Percentiles rank a stretch among this genome's conserved stretches.
phyloP scores from a whole-genome alignment of 495 filamentous ascomycete genomes.

The Entonaema liquescens region DNA sequence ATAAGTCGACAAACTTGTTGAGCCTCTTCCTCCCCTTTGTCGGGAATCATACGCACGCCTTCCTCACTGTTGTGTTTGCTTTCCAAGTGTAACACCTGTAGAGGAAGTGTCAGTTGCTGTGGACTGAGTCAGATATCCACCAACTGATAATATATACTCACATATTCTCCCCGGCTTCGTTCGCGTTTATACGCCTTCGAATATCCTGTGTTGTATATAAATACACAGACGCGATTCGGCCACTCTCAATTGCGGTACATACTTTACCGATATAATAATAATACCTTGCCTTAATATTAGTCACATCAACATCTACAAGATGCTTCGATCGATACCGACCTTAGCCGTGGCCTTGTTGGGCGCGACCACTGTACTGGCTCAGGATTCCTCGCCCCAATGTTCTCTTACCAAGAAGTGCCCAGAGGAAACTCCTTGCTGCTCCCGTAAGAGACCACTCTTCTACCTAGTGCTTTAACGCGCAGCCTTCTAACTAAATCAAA shows the following conservation, averaged over 20 bases:
- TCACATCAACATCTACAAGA: conserved; percentile 25
- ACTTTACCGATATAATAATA: conserved; percentile 29
- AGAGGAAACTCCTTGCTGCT: conserved; percentile 83
- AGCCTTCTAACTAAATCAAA: conserved; percentile 37
- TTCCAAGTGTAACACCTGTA: not conserved
- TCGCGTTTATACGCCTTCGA: conserved; percentile 22
- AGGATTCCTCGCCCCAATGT: conserved; percentile 41
- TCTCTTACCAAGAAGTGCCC: conserved; percentile 74
- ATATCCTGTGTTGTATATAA: conserved; percentile 17
- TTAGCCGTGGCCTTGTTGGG: conserved; percentile 54
- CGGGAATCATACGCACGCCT: conserved; percentile 20
- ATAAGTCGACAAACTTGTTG: conserved; percentile 31
- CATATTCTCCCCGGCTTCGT: conserved; percentile 13
- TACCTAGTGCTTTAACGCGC: not conserved
- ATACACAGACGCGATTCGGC: conserved; percentile 19
- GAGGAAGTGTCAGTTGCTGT: conserved; percentile 23
- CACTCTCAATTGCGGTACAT: conserved; percentile 13
- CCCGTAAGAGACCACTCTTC: conserved; percentile 67
- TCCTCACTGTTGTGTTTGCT: conserved; percentile 8
- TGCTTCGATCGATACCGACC: conserved; percentile 50
- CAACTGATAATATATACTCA: not conserved
- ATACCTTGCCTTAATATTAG: conserved; percentile 33
- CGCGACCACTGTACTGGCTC: conserved; percentile 51
- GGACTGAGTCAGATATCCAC: conserved; percentile 2
- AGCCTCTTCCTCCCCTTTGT: conserved; percentile 3